phyloP scores from a whole-genome alignment of 352 stramenopile species.

The Phytophthora agathidicida region DNA sequence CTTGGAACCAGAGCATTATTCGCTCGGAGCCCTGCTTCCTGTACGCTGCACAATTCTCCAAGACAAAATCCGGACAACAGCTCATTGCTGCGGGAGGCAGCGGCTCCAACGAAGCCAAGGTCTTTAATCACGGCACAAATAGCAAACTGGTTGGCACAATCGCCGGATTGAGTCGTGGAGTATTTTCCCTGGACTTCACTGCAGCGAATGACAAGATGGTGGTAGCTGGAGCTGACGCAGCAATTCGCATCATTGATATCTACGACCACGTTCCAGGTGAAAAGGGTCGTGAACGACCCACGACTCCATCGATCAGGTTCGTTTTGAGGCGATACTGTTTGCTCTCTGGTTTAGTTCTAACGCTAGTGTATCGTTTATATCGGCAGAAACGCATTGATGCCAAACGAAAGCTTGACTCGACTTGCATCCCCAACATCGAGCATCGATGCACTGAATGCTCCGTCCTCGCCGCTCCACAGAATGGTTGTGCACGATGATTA shows the following conservation, averaged over 20 bases:
- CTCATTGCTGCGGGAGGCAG: slow-evolving; percentile 89
- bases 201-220: slow-evolving; percentile 81
- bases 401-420: slow-evolving; percentile 40
- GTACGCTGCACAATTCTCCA: slow-evolving; percentile 90
- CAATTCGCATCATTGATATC: slow-evolving; percentile 91
- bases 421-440: slow-evolving; percentile 39
- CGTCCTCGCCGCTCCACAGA: slow-evolving; percentile 56
- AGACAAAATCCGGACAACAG: slow-evolving; percentile 53
- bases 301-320: slow-evolving; percentile 76
- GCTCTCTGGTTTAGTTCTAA: not conserved
- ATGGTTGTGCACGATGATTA: slow-evolving; percentile 46
- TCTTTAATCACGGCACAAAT: slow-evolving; percentile 81
- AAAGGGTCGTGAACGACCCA: slow-evolving; percentile 69
- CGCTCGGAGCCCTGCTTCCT: slow-evolving; percentile 84
- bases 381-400: slow-evolving; percentile 58
- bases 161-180: slow-evolving; percentile 75
- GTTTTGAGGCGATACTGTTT: not conserved
- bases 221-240: slow-evolving; percentile 82
- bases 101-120: slow-evolving; percentile 91
- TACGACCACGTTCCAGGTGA: slow-evolving; percentile 77
- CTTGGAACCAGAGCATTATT: slow-evolving; percentile 88
- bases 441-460: slow-evolving; percentile 35
- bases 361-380: not conserved
- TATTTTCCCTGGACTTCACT: slow-evolving; percentile 89
- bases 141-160: slow-evolving; percentile 89